Evolutionary conservation across 2,329 filamentous ascomycete species (phyloP).

Genomic region (Tolypocladium ophioglossoides): DNA sequence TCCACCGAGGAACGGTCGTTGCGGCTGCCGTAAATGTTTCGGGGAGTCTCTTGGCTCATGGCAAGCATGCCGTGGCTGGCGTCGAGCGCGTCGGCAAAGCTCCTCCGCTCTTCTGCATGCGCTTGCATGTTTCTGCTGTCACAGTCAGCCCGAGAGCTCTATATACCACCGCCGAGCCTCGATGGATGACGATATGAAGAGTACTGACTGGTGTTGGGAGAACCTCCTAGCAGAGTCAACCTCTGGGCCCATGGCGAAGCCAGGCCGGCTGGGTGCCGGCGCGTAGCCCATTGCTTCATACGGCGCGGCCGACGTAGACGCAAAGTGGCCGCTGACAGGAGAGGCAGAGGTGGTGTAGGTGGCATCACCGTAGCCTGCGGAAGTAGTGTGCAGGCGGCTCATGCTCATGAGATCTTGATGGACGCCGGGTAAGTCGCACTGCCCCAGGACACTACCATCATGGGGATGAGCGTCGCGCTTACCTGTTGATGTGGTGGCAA

Average conservation of each 20-base stretch:
- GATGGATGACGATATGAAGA: slow-evolving; percentile 18
- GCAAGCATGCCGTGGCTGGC: slow-evolving; percentile 91
- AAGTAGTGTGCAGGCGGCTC: slow-evolving; percentile 51
- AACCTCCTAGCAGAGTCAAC: slow-evolving; percentile 53
- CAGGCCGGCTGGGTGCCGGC: slow-evolving; percentile 48
- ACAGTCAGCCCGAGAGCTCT: not conserved
- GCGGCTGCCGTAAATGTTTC: slow-evolving; percentile 73
- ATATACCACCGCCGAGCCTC: not conserved
- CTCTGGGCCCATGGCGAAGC: slow-evolving; percentile 47
- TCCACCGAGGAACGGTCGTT: slow-evolving; percentile 64
- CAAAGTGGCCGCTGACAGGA: slow-evolving; percentile 54
- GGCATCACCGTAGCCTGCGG: slow-evolving; percentile 60
- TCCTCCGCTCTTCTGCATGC: slow-evolving; percentile 46
- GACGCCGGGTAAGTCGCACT: slow-evolving; percentile 52
- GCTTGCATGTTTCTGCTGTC: slow-evolving; percentile 28
- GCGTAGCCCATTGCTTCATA: slow-evolving; percentile 73
- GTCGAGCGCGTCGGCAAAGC: slow-evolving; percentile 82
- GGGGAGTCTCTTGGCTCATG: slow-evolving; percentile 88
- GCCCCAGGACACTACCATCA: not conserved
- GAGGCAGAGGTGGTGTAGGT: slow-evolving; percentile 58
- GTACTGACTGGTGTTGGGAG: slow-evolving; percentile 69
- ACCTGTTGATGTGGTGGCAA: slow-evolving; percentile 65
- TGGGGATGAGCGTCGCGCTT: slow-evolving; percentile 29
- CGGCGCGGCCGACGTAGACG: slow-evolving; percentile 50
- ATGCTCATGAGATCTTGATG: slow-evolving; percentile 65